Base-by-base conservation (phyloP, 2,329 filamentous ascomycete species). In the Helicocarpus griseus region DNA sequence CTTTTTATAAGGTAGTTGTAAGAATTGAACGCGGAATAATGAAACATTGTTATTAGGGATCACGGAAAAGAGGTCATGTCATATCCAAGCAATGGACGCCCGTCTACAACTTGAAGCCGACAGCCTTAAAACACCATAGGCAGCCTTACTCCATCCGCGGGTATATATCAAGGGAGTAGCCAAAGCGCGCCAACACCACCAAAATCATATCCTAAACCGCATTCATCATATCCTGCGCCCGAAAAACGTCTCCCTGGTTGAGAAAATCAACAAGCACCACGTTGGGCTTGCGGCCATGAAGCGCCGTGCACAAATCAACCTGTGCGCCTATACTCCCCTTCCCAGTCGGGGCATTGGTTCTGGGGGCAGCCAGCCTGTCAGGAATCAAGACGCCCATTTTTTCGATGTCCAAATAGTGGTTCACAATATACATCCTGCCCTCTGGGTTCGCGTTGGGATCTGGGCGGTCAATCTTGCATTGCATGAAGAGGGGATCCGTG, bases 381-480 rank as follows among this genome's bases (percentile, higher is more conserved):
- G 74, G 74, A n/a, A 74, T 58, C 33, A 67, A 57, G 13, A 73
- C 61, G 5, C 72, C 71, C 0, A 70, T 51, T 28, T 73, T 57
- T 47, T 73, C 64, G 8, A 68, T 57, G 54, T 75, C 69, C 2
- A 76, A 60, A 55, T 74, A 75, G 57, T 77, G 74, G 52, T 76
- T 77, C 53, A 76, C 65, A 33, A 76, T 65, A 50, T 71, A 71
- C 71, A 76, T 74, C 4, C 69, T 64, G 11, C 67, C 70, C 4
- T 64, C 60, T 5, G 66, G 56, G 13, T 61, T 65, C 22, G 63
- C 65, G n/a, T 64, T 65, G 4, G 65, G 43, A n/a, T n/a, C n/a
- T 2, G 73, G 73, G 3, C 73, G 68, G 56, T 75, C 66, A 48
- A 75, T 68, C 9, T 61, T 69, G 60, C 73, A 76, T 53, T 68